Evolutionary conservation across 768 basidiomycete genomes (phyloP), one percentile per base, ranked within the genome.

Genomic region (Termitomyces sp.): DNA sequence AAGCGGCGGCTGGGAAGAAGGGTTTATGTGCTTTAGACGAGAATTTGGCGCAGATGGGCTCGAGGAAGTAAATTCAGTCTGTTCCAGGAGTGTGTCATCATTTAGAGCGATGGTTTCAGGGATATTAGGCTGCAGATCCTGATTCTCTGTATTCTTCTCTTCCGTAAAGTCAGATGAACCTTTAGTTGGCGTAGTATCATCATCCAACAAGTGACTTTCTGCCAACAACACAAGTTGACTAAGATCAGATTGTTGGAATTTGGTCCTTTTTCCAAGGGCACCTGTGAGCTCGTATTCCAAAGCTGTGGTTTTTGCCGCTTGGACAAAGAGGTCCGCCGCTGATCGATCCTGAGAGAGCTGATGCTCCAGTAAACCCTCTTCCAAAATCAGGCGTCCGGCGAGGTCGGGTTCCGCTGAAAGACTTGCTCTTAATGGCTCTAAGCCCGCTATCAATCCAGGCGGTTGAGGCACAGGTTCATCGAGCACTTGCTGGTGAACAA

Each of bases 71-170:
- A 92, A 99, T 66, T 90, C 82, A 0, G 96, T 98, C 64, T 90
- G 86, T 72, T 99, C 97, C 41, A 99, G 81, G 18, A 99, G 80
- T 0, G 95, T 98, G 71, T 99, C 97, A 70, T 98, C 97, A 70
- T 98, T 96, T 47, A 98, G 79, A 2, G 79, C 75, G 27, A 98
- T 71, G 4, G 88, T 86, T 69, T 91, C 85, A n/a, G 96, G 94
- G 27, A 93, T 63, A 53, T 68, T 68, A 9, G 63, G 47, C n/a
- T 54, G 58, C 26, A 49, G 29, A 27, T 50, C 52, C n/a, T 49
- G 57, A 31, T 47, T 31, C 16, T 51, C 27, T 29, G 10, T 54
- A 22, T 52, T 46, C 9, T 13, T 36, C 43, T 56, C 59, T 14
- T 58, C 44, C 41, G 47, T 53, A 31, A 54, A 55, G 26, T 57